Base-by-base conservation (phyloP, 768 basidiomycete species). In the Hortiboletus campestris region DNA sequence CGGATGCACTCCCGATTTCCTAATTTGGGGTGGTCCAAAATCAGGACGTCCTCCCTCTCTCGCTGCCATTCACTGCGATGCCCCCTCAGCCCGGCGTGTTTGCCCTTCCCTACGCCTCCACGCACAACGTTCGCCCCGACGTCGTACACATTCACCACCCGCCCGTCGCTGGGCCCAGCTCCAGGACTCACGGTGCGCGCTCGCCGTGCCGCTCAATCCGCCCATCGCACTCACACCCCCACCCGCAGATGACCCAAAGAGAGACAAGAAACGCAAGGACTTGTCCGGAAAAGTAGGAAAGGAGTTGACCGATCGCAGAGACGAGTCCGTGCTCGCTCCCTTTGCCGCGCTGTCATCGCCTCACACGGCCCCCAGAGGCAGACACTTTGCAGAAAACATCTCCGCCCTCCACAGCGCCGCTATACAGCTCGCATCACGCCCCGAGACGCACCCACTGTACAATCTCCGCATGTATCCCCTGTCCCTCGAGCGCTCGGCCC, bases 401-500 rank as follows among this genome's bases (percentile, higher is more conserved):
- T 77, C 80, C 3, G 76, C 76, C 4, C 77, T 90, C n/a, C 81
- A 83, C 63, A 77, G 72, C 59, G 75, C 81, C 16, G 74, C 86
- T 3, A 73, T 81, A 55, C 83, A 86, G 64, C 80, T 92, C 28
- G 76, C 87, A 6, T 84, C 82, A 2, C 82, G 82, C 36, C 91
- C 91, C 1, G 86, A 89, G 53, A 77, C 79, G 4, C 77, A 82
- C 35, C 75, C 84, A 0, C 69, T 85, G 42, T 94, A 86, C 75
- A 83, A 81, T 43, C 78, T 92, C 16, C 84, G 87, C 46, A 73
- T 93, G 35, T 84, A 89, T 49, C 88, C 91, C 0, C 63, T 86
- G 44, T 83, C 89, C 1, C 70, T 92, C 38, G 88, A 91, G 67
- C 88, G 91, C 48, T 85, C 89, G 2, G 88, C 91, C 4, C 66